These are phyloP conservation scores for Chytridium lagenaria DNA, from an alignment of 371 early-diverging fungal genomes.

Conservation along the genomic window DNA sequence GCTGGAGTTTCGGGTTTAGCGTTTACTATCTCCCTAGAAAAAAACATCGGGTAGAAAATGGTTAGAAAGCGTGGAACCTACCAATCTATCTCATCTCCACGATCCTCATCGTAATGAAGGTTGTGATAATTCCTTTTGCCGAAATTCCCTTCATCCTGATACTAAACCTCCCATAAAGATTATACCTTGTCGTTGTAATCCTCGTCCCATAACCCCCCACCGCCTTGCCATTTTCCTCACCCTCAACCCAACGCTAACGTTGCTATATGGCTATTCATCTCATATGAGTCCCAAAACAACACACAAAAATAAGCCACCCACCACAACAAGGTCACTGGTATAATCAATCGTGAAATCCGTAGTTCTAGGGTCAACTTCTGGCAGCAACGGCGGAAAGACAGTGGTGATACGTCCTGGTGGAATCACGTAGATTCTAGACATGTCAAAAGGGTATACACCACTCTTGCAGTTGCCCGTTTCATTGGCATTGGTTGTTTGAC, in stretches of 20 bases:
- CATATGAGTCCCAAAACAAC: neutral
- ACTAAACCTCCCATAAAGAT: constrained; percentile 55
- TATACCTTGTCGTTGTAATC: constrained; percentile 40
- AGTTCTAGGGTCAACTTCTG: neutral
- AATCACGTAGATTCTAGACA: constrained; percentile 7
- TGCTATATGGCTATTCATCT: neutral
- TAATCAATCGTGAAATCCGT: constrained; percentile 23
- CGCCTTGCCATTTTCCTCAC: neutral
- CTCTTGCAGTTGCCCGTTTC: constrained; percentile 18
- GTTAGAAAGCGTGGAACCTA: neutral
- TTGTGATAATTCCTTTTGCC: constrained; percentile 64
- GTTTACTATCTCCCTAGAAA: constrained; percentile 19
- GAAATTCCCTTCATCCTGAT: constrained; percentile 57
- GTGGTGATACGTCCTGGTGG: neutral
- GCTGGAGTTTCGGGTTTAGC: neutral
- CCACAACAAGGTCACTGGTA: neutral
- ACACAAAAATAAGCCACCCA: neutral
- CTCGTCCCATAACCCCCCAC: constrained; percentile 9
- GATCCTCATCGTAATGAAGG: constrained; percentile 62
- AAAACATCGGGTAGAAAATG: neutral
- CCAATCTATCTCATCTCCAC: constrained; percentile 73
- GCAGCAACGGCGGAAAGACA: constrained; percentile 14
- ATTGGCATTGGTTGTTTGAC: neutral
- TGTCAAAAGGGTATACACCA: constrained; percentile 15
- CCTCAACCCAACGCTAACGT: neutral